Percentiles rank a stretch among this genome's conserved stretches.
phyloP scores from a whole-genome alignment of 2,329 filamentous ascomycete species.

The Ophiostoma montium region DNA sequence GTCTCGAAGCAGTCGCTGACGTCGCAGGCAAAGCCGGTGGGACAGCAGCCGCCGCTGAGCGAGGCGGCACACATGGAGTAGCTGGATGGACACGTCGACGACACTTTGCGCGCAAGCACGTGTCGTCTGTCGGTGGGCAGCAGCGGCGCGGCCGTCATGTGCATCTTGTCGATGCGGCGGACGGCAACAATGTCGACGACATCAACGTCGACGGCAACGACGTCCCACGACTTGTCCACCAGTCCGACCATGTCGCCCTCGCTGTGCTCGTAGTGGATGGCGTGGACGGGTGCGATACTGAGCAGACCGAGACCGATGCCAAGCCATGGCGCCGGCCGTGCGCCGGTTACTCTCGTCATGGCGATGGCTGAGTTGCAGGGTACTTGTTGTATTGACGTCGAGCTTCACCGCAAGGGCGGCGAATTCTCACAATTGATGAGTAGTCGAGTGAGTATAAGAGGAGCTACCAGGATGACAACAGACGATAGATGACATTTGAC shows the following conservation, averaged over 20 bases:
- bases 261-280: too few species aligned
- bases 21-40: constrained; percentile 33
- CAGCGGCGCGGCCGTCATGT: background rate
- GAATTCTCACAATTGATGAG: too few species aligned
- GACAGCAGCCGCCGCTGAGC: constrained; percentile 33
- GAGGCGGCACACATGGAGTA: constrained; percentile 23
- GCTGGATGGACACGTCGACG: constrained; percentile 13
- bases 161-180: background rate
- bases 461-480: too few species aligned
- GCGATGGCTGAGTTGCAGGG: too few species aligned
- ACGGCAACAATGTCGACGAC: background rate
- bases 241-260: background rate
- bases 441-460: too few species aligned
- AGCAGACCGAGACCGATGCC: too few species aligned
- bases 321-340: too few species aligned
- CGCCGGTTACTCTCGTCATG: too few species aligned
- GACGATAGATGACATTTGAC: background rate
- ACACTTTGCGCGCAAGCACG: background rate
- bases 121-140: background rate
- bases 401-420: too few species aligned
- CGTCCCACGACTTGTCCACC: background rate
- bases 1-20: constrained; percentile 30
- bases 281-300: too few species aligned
- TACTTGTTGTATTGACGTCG: too few species aligned
- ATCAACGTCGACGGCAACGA: background rate